Percentiles rank a stretch among this genome's conserved stretches.
Conservation (phyloP, 2,329 filamentous ascomycete species). For the Thelonectria discophora region DNA sequence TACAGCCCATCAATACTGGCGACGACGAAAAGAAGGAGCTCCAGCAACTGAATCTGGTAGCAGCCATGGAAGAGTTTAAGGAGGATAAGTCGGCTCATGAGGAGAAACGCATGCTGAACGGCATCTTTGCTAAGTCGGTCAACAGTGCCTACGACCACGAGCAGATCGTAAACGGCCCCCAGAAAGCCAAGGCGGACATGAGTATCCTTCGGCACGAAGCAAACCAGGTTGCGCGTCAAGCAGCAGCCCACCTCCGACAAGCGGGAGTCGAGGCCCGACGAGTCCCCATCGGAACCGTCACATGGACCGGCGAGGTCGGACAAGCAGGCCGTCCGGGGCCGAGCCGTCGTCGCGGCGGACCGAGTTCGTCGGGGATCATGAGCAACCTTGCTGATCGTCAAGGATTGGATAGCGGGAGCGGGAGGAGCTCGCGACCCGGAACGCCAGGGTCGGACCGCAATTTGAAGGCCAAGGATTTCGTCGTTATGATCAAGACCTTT, state of each 20-base stretch:
- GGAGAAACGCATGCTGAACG: constrained; percentile 84
- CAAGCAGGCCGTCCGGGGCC: constrained; percentile 75
- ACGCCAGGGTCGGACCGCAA: constrained; percentile 52
- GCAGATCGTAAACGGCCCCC: constrained; percentile 82
- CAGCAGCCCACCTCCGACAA: constrained; percentile 77
- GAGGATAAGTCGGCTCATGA: constrained; percentile 61
- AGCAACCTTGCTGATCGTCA: constrained; percentile 67
- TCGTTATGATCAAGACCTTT: constrained; percentile 79
- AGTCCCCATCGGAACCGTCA: constrained; percentile 84
- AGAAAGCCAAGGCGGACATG: constrained; percentile 76
- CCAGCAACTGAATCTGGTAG: constrained; percentile 66
- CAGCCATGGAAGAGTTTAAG: constrained; percentile 71
- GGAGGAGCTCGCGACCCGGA: constrained; percentile 56
- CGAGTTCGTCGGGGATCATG: constrained; percentile 64
- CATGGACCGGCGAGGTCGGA: constrained; percentile 91
- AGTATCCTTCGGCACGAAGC: constrained; percentile 85
- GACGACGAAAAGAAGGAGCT: constrained; percentile 51
- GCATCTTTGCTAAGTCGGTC: constrained; percentile 87
- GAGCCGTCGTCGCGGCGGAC: constrained; percentile 60
- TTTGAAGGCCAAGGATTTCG: constrained; percentile 68
- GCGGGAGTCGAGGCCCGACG: constrained; percentile 76
- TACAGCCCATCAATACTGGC: constrained; percentile 25
- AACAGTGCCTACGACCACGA: constrained; percentile 96
- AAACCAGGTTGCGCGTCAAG: constrained; percentile 78
- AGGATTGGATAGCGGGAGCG: constrained; percentile 55